Evolutionary conservation across 192 early-diverging fungal genomes (phyloP).

Genomic region (Rhizophagus sp.): DNA sequence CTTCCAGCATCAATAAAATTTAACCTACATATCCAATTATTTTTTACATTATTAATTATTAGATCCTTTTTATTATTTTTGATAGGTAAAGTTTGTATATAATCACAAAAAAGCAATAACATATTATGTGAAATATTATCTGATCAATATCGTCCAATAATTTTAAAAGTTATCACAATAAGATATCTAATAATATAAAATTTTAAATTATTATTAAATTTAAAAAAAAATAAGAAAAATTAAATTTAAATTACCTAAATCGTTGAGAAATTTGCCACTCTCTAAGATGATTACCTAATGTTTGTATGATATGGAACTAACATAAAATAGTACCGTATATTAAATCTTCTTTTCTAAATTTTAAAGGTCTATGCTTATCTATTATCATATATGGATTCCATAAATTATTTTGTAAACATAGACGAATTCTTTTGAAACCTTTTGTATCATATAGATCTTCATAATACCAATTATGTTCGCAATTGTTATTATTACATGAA

Average conservation of each 20-base stretch:
- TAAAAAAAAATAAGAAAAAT: neutral
- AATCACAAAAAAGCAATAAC: neutral
- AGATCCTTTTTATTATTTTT: neutral
- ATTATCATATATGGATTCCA: neutral
- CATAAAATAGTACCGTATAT: too few relatives aligned
- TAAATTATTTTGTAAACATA: neutral
- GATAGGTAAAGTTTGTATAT: neutral
- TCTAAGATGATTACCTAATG: too few relatives aligned
- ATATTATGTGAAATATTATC: neutral
- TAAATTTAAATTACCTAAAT: neutral
- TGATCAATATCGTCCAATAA: neutral
- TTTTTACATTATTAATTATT: slow-evolving; percentile 3
- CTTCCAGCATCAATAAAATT: neutral
- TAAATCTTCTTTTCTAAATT: too few relatives aligned
- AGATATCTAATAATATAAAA: neutral
- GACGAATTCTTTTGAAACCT: neutral
- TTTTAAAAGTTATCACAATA: neutral
- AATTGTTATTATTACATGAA: neutral
- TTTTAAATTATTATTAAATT: neutral
- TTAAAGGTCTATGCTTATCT: too few relatives aligned
- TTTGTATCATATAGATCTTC: neutral
- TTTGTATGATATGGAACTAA: too few relatives aligned
- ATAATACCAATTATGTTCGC: neutral
- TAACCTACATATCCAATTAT: neutral
- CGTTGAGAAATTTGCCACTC: neutral